Evolutionary conservation across 352 stramenopile species (phyloP).

Genomic region (Stramenopiles sp.): DNA sequence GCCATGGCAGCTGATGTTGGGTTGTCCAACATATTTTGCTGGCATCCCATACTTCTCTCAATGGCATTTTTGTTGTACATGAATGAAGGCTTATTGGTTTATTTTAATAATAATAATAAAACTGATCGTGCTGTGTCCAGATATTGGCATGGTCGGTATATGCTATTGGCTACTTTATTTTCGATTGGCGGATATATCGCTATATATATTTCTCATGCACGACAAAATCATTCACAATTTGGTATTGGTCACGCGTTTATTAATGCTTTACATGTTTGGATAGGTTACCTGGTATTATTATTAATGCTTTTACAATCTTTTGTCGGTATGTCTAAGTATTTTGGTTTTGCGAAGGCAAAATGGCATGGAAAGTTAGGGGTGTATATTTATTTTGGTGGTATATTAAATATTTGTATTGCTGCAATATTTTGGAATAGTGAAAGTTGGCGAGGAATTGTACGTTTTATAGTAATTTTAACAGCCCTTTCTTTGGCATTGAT

Average conservation of each 20-base stretch:
- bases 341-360: background rate
- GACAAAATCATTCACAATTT: background rate
- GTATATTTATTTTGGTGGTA: background rate
- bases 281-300: background rate
- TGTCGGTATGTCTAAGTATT: background rate
- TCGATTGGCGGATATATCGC: background rate
- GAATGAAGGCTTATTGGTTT: background rate
- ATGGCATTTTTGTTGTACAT: conserved; percentile 5
- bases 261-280: background rate
- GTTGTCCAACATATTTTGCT: background rate
- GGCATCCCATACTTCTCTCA: background rate
- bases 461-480: background rate
- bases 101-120: background rate
- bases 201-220: background rate
- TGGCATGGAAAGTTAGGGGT: background rate
- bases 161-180: background rate
- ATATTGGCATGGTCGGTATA: background rate
- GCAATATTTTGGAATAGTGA: background rate
- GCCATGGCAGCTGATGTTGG: background rate
- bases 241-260: background rate
- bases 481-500: background rate
- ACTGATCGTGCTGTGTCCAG: background rate
- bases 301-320: background rate
- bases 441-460: background rate
- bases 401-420: conserved; percentile 1